phyloP scores from a whole-genome alignment of 2,329 filamentous ascomycete genomes.

The Cyphellophora europaea region DNA sequence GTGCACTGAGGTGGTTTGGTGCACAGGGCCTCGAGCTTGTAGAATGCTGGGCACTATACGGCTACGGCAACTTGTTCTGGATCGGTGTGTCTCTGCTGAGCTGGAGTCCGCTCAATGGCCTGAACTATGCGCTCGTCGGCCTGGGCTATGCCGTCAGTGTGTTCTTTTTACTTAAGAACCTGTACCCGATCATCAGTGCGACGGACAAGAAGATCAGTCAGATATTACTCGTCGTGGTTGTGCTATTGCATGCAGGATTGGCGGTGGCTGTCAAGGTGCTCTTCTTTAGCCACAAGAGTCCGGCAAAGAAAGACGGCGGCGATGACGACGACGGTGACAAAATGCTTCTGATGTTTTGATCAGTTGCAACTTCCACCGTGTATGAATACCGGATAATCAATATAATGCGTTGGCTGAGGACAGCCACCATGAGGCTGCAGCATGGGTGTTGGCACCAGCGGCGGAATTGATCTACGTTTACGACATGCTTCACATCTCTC shows the following conservation, averaged over 20 bases:
- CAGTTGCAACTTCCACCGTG: no score
- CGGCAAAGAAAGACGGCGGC: constrained; percentile 35
- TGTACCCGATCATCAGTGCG: constrained; percentile 85
- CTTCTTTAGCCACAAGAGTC: constrained; percentile 77
- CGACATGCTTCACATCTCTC: no score
- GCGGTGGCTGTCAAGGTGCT: constrained; percentile 91
- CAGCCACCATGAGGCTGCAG: no score
- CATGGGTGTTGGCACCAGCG: no score
- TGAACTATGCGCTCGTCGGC: constrained; percentile 91
- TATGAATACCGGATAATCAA: no score
- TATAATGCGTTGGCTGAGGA: no score
- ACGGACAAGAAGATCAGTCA: constrained; percentile 90
- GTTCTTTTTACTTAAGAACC: constrained; percentile 72
- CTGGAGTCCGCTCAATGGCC: constrained; percentile 73
- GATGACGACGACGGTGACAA: constrained; percentile 10
- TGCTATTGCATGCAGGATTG: constrained; percentile 79
- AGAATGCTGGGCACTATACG: constrained; percentile 92
- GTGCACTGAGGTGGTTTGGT: constrained; percentile 86
- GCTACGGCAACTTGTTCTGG: constrained; percentile 96
- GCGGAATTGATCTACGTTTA: no score
- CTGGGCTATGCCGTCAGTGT: constrained; percentile 78
- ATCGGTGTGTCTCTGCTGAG: constrained; percentile 86
- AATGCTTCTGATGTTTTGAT: constrained; percentile 5
- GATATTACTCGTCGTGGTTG: constrained; percentile 71
- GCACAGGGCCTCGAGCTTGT: constrained; percentile 87